A percentile compares a stretch with the other conserved stretches of the same genome.
These are phyloP conservation scores for Thermothelomyces thermophilus DNA, from an alignment of 2,329 filamentous ascomycete species.

Conservation along the genomic window DNA sequence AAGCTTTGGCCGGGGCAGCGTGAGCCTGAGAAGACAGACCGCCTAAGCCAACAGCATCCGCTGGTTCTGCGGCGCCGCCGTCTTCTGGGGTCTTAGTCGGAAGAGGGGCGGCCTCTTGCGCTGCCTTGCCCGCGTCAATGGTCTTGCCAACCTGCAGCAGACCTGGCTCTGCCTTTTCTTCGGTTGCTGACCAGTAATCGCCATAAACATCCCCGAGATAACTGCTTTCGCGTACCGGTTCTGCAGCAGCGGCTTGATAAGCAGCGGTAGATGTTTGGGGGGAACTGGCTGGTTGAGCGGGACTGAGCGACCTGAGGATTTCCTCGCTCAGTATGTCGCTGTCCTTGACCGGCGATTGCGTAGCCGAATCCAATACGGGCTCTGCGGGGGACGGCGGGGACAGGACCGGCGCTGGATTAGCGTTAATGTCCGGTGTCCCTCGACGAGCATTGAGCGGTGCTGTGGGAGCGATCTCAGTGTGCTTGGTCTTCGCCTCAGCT, in stretches of 20 bases:
- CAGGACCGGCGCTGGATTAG: constrained; percentile 32
- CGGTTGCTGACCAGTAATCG: constrained; percentile 54
- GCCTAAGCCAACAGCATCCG: not conserved
- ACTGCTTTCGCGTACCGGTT: constrained; percentile 46
- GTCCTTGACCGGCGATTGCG: constrained; percentile 54
- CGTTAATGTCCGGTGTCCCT: constrained; percentile 22
- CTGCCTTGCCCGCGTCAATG: not conserved
- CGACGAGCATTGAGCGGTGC: constrained; percentile 41
- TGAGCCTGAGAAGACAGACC: not conserved
- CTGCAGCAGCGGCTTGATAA: constrained; percentile 14
- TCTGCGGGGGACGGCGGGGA: constrained; percentile 35
- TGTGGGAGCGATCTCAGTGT: constrained; percentile 34
- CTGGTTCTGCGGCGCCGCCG: not conserved
- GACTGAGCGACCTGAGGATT: constrained; percentile 63
- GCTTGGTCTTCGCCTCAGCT: constrained; percentile 11
- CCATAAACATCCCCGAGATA: constrained; percentile 62
- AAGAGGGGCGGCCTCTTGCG: not conserved
- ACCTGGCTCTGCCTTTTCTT: constrained; percentile 32
- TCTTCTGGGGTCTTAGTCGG: not conserved
- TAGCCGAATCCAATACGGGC: constrained; percentile 42
- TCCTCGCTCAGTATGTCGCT: constrained; percentile 67
- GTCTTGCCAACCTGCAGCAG: not conserved
- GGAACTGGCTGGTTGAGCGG: constrained; percentile 32
- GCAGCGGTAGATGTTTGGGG: constrained; percentile 22
- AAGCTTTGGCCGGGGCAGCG: not conserved